Evolutionary conservation across 805 yeast genomes (phyloP).

Genomic region (Debaryomyces maramus): DNA sequence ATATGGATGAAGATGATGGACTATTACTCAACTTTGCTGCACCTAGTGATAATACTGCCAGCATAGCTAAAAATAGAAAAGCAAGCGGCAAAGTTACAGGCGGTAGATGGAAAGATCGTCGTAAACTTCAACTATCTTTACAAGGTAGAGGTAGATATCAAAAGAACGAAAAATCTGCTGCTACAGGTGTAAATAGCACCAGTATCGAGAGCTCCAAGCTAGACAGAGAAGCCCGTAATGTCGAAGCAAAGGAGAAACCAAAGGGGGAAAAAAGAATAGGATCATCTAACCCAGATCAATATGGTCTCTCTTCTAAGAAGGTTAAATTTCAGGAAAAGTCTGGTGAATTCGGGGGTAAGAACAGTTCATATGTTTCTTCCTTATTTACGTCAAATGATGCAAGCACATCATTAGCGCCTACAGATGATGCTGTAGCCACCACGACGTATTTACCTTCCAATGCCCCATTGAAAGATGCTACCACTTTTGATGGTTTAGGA

Average conservation of each 20-base stretch:
- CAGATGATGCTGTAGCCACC: slow-evolving; percentile 40
- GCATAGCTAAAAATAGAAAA: slow-evolving; percentile 20
- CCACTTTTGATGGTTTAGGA: slow-evolving; percentile 73
- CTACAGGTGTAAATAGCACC: slow-evolving; percentile 35
- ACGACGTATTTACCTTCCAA: slow-evolving; percentile 60
- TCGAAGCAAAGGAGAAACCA: slow-evolving; percentile 1
- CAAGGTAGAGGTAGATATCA: slow-evolving; percentile 42
- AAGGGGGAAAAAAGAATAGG: slow-evolving; percentile 10
- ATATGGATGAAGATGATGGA: slow-evolving; percentile 60
- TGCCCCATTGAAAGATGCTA: slow-evolving; percentile 75
- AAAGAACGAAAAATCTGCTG: slow-evolving; percentile 17
- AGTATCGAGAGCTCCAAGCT: slow-evolving; percentile 12
- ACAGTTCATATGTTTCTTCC: slow-evolving; percentile 78
- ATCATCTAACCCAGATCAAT: background rate
- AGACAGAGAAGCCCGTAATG: background rate
- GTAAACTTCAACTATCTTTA: slow-evolving; percentile 55
- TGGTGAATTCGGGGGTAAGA: slow-evolving; percentile 55
- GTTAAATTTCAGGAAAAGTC: slow-evolving; percentile 46
- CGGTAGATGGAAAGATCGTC: slow-evolving; percentile 81
- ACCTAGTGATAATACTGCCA: slow-evolving; percentile 23
- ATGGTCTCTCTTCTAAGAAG: slow-evolving; percentile 29
- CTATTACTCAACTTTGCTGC: slow-evolving; percentile 72
- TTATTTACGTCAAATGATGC: slow-evolving; percentile 53
- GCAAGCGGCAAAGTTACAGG: slow-evolving; percentile 51
- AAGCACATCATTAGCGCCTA: slow-evolving; percentile 58